Evolutionary conservation across 108 stramenopile genomes (phyloP), one percentile per base, ranked within the genome.

Genomic region (Pseudonitzschia multistriata): DNA sequence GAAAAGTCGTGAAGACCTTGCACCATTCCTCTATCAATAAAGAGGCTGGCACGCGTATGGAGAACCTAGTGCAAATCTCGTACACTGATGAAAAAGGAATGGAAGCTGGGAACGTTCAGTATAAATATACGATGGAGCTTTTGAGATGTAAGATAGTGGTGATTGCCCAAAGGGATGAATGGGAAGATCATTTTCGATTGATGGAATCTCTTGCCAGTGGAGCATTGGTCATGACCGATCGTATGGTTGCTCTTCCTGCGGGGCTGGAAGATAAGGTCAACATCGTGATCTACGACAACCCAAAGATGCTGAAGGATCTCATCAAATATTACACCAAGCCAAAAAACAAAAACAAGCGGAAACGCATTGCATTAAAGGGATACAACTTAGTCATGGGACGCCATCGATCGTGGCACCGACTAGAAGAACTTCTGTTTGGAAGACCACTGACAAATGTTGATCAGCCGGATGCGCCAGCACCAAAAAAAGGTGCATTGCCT

Each of bases 181-280:
- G 85, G 85, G 88, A 89, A 72, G 88, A 83, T 36, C 83, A 86
- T 34, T 81, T 74, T 49, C 79, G 84, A 34, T 54, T 89, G 25
- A 79, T 83, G 68, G 88, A 89, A 69, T 70, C 76, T 0, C 39
- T 89, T 34, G 75, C 76, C 49, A 76, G 79, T 54, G 88, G 88
- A 59, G 88, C 88, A 0, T 33, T 85, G 72, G 85, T 88, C 21
- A 52, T 88, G 78, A 79, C 73, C 5, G 88, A 88, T 62, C 48
- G 59, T 17, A 83, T 85, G 79, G 27, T 82, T 17, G 69, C 55
- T 8, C 36, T 81, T 8, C 88, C 88, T 11, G 35, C 40, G 3
- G 81, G 81, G 7, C 28, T 84, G 3, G 48, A 56, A 7, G 68
- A 85, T 66, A 57, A 45, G 17, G 65, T 47, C 33, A 82, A 74